Evolutionary conservation across 495 filamentous ascomycete genomes (phyloP).

Genomic region (Mytilinidion resinicola): DNA sequence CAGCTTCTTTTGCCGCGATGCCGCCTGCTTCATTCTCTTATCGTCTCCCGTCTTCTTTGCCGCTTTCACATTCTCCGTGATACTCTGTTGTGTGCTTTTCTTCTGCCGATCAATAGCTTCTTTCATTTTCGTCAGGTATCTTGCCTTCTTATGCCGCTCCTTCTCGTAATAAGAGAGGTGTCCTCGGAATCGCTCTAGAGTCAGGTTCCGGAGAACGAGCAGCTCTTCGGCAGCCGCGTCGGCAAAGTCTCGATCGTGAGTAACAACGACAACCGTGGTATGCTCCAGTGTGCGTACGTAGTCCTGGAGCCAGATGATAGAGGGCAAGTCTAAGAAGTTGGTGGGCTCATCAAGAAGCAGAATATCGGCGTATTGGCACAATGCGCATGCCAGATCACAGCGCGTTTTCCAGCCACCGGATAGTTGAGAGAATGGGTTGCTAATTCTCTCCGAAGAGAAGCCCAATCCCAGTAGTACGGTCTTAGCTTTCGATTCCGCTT

Average conservation of each 20-base stretch:
- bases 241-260: slow-evolving; percentile 73
- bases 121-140: slow-evolving; percentile 64
- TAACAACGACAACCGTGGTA: slow-evolving; percentile 61
- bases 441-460: slow-evolving; percentile 56
- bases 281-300: slow-evolving; percentile 53
- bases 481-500: slow-evolving; percentile 30
- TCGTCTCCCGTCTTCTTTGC: slow-evolving; percentile 69
- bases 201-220: slow-evolving; percentile 64
- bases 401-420: slow-evolving; percentile 81
- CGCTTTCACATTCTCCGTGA: slow-evolving; percentile 59
- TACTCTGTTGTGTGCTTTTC: slow-evolving; percentile 68
- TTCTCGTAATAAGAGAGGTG: slow-evolving; percentile 62
- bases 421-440: slow-evolving; percentile 52
- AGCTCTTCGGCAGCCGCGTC: slow-evolving; percentile 67
- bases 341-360: slow-evolving; percentile 84
- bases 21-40: slow-evolving; percentile 72
- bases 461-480: slow-evolving; percentile 51
- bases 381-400: slow-evolving; percentile 56
- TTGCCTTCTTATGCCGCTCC: slow-evolving; percentile 56
- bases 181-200: slow-evolving; percentile 61
- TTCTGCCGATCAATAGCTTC: slow-evolving; percentile 72
- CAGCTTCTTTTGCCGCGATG: slow-evolving; percentile 71
- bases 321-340: slow-evolving; percentile 74
- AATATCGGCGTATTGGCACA: slow-evolving; percentile 67
- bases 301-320: slow-evolving; percentile 75